phyloP scores from a whole-genome alignment of 495 filamentous ascomycete species.

The Xylaria venustula region DNA sequence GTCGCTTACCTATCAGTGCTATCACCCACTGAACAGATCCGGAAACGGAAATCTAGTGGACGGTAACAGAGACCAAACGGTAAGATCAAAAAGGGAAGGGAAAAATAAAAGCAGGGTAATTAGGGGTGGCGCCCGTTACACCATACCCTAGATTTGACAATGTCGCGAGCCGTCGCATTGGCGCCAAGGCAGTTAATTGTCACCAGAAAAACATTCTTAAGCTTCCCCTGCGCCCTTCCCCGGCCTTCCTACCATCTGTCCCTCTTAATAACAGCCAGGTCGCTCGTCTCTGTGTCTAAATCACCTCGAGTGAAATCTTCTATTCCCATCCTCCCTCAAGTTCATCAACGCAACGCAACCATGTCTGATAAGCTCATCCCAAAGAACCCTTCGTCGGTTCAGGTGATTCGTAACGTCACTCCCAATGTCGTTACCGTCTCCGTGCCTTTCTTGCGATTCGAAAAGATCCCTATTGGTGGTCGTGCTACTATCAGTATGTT shows the following conservation, averaged over 20 bases:
- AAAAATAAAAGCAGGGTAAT: not conserved
- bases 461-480: conserved; percentile 76
- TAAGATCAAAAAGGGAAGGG: not conserved
- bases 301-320: not conserved
- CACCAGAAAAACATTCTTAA: conserved; percentile 7
- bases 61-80: not conserved
- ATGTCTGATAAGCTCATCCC: conserved; percentile 51
- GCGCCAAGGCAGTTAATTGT: conserved; percentile 3
- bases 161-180: not conserved
- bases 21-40: not conserved
- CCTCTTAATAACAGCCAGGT: not conserved
- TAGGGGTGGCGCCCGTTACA: not conserved
- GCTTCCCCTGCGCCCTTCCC: conserved; percentile 1
- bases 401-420: conserved; percentile 82
- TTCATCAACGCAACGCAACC: conserved; percentile 14
- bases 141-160: not conserved
- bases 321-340: not conserved
- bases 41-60: not conserved
- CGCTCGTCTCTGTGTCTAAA: not conserved
- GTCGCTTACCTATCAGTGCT: conserved; percentile 8
- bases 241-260: not conserved
- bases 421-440: conserved; percentile 80
- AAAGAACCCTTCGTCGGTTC: conserved; percentile 68
- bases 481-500: conserved; percentile 77
- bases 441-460: conserved; percentile 81